phyloP scores from a whole-genome alignment of 805 yeast species.

The Yamadazyma sp. region DNA sequence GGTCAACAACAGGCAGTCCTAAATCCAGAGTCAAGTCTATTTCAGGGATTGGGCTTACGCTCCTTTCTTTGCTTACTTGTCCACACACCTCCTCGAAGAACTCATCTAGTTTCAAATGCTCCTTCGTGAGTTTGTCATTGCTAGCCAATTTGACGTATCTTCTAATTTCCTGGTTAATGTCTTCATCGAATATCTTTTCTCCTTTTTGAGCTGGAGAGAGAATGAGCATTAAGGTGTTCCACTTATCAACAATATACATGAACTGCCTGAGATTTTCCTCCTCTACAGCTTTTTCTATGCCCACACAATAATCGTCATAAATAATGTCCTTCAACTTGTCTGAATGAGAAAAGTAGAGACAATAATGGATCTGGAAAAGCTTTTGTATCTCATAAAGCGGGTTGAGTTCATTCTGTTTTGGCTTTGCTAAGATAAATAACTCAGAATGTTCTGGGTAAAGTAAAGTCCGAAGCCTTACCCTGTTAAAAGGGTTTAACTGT shows the following conservation, averaged over 20 bases:
- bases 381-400: conserved; percentile 63
- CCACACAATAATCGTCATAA: conserved; percentile 32
- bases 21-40: not conserved
- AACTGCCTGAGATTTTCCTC: conserved; percentile 35
- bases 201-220: conserved; percentile 27
- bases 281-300: conserved; percentile 30
- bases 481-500: conserved; percentile 29
- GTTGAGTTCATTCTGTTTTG: conserved; percentile 57
- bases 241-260: conserved; percentile 38
- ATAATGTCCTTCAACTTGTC: conserved; percentile 29
- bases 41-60: not conserved
- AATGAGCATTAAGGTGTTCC: conserved; percentile 41
- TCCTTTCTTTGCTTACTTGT: not conserved
- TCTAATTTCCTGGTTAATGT: conserved; percentile 26
- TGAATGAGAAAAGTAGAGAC: conserved; percentile 42
- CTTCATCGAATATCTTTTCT: conserved; percentile 10
- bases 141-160: conserved; percentile 9
- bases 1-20: too few species aligned
- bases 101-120: conserved; percentile 3
- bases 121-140: not conserved
- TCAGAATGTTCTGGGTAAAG: conserved; percentile 50
- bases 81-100: conserved; percentile 9
- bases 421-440: conserved; percentile 46
- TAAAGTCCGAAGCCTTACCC: conserved; percentile 32
- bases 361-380: conserved; percentile 40